phyloP scores from a whole-genome alignment of 2,329 filamentous ascomycete species.

The Aspergillus sp. region DNA sequence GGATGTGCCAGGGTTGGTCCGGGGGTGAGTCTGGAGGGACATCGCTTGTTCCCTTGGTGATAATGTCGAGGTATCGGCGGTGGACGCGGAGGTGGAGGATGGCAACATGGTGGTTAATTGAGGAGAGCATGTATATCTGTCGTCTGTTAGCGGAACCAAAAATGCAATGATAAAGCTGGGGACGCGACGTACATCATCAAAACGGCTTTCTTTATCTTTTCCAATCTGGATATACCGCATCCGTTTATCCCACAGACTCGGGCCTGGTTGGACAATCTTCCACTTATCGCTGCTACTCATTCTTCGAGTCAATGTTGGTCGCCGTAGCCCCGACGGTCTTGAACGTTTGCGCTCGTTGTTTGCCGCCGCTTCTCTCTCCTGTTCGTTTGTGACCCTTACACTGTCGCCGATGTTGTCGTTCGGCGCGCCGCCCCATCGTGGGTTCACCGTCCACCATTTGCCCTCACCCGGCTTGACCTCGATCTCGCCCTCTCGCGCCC shows the following conservation, averaged over 20 bases:
- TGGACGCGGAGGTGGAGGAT: constrained; percentile 61
- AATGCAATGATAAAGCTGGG: neutral
- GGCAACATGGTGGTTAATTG: constrained; percentile 62
- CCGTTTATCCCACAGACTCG: constrained; percentile 56
- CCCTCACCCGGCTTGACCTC: constrained; percentile 55
- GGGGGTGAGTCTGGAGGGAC: constrained; percentile 22
- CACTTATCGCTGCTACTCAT: constrained; percentile 52
- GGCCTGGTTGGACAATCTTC: constrained; percentile 52
- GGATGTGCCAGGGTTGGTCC: constrained; percentile 50
- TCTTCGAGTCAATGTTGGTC: constrained; percentile 39
- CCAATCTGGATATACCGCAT: constrained; percentile 59
- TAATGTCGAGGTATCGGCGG: constrained; percentile 54
- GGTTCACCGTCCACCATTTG: constrained; percentile 60
- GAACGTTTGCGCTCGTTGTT: constrained; percentile 38
- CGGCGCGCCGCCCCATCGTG: constrained; percentile 56
- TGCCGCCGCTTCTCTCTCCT: constrained; percentile 24
- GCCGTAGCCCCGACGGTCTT: constrained; percentile 32
- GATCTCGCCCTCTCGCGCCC: constrained; percentile 54
- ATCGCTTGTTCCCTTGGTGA: constrained; percentile 46
- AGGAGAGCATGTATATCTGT: constrained; percentile 62
- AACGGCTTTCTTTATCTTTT: constrained; percentile 46
- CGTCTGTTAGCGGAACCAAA: neutral
- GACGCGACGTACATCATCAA: constrained; percentile 52
- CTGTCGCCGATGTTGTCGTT: constrained; percentile 33
- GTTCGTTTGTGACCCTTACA: constrained; percentile 26